Percentiles rank a stretch among this genome's conserved stretches.
Conservation (phyloP, 176 grass and related monocot species). For the Chrysopogon serrulatus region DNA sequence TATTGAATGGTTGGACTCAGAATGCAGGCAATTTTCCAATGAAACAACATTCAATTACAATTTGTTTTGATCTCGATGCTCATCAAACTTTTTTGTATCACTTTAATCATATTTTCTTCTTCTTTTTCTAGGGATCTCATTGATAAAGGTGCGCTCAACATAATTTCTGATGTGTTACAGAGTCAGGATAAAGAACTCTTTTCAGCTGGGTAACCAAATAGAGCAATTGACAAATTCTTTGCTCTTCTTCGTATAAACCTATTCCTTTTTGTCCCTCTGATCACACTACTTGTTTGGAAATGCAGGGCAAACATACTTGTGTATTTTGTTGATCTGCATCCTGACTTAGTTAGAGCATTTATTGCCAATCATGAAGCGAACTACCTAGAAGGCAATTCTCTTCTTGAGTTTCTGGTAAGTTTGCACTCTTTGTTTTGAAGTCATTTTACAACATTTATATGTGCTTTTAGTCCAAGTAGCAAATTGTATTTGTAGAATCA, state of each 20-base stretch:
- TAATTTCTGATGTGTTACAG: slow-evolving; percentile 73
- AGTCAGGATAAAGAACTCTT: slow-evolving; percentile 75
- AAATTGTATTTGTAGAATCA: background rate
- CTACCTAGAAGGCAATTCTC: slow-evolving; percentile 57
- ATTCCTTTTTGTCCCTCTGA: slow-evolving; percentile 14
- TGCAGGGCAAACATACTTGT: slow-evolving; percentile 78
- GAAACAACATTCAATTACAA: background rate
- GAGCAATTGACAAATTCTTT: background rate
- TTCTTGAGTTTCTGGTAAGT: slow-evolving; percentile 84
- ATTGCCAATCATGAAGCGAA: slow-evolving; percentile 66
- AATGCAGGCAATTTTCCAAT: background rate
- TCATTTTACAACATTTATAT: background rate
- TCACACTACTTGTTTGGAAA: slow-evolving; percentile 18
- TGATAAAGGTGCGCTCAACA: slow-evolving; percentile 68
- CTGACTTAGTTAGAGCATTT: slow-evolving; percentile 57
- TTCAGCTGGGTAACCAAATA: slow-evolving; percentile 76
- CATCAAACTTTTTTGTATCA: background rate
- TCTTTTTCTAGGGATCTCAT: slow-evolving; percentile 58
- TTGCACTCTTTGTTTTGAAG: slow-evolving; percentile 10
- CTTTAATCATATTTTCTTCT: slow-evolving; percentile 25
- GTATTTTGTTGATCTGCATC: slow-evolving; percentile 72
- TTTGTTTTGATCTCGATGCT: slow-evolving; percentile 10
- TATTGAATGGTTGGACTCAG: background rate
- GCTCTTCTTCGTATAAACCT: slow-evolving; percentile 12
- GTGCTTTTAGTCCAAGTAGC: slow-evolving; percentile 11